Evolutionary conservation across 2,329 filamentous ascomycete genomes (phyloP).

Genomic region (Meredithiella fracta): DNA sequence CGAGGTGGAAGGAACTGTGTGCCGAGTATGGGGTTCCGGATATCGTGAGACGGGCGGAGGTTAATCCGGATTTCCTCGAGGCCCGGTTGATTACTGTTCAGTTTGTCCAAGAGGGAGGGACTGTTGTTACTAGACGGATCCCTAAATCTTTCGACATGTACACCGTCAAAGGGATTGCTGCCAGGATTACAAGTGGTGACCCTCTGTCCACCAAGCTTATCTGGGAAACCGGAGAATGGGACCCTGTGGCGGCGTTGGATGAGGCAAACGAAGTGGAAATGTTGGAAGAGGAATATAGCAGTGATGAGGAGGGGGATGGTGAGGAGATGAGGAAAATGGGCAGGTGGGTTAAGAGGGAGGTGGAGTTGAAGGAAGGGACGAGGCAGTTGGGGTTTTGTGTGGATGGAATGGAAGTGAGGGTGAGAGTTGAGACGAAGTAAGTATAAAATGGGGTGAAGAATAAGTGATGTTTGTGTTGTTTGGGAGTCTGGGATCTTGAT

Average conservation of each 20-base stretch:
- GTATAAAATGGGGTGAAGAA: not conserved
- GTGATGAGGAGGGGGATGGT: constrained; percentile 34
- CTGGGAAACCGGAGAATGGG: constrained; percentile 86
- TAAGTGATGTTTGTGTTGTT: not conserved
- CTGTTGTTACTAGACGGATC: constrained; percentile 32
- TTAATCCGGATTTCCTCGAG: constrained; percentile 69
- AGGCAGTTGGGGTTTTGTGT: constrained; percentile 71
- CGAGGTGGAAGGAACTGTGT: constrained; percentile 58
- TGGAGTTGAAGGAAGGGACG: constrained; percentile 64
- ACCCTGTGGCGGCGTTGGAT: constrained; percentile 52
- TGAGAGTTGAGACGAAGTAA: constrained; percentile 37
- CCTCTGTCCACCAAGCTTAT: constrained; percentile 52
- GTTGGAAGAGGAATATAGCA: constrained; percentile 32
- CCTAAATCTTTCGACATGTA: constrained; percentile 71
- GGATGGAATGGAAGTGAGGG: constrained; percentile 51
- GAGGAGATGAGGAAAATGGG: constrained; percentile 26
- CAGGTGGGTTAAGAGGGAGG: constrained; percentile 60
- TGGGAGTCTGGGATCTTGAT: too few species aligned
- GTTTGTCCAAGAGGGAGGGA: constrained; percentile 23
- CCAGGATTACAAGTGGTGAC: constrained; percentile 47
- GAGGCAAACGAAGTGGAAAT: constrained; percentile 35
- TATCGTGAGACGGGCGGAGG: constrained; percentile 36
- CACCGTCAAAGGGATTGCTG: constrained; percentile 61
- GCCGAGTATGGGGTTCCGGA: constrained; percentile 56
- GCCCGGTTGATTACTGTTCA: constrained; percentile 56